These are phyloP conservation scores for Penicillium bialowiezense DNA, from an alignment of 495 filamentous ascomycete species.

Conservation along the genomic window DNA sequence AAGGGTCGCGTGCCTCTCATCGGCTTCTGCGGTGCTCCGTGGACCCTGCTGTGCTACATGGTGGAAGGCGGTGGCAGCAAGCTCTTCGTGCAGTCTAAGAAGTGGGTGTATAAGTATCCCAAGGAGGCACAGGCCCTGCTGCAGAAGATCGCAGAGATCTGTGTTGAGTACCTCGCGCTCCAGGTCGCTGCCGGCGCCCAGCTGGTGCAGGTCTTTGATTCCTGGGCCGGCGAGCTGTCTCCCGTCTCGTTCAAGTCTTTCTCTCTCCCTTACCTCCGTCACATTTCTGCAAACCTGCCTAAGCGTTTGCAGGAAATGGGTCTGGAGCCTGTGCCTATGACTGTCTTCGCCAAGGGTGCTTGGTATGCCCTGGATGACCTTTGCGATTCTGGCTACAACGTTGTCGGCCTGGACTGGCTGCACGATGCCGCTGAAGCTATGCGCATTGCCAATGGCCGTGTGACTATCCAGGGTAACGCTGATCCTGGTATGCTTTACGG, in stretches of 20 bases:
- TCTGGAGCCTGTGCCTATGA: slow-evolving; percentile 86
- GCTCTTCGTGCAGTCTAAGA: slow-evolving; percentile 86
- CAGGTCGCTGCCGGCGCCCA: slow-evolving; percentile 90
- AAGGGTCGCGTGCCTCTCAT: slow-evolving; percentile 85
- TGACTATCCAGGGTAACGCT: slow-evolving; percentile 90
- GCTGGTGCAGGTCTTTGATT: slow-evolving; percentile 97
- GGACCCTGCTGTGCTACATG: slow-evolving; percentile 98
- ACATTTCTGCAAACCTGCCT: slow-evolving; percentile 79
- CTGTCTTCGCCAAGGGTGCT: slow-evolving; percentile 99
- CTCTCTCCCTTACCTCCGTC: slow-evolving; percentile 78
- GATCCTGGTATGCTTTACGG: slow-evolving; percentile 94
- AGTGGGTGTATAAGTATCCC: slow-evolving; percentile 90
- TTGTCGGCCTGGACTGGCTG: slow-evolving; percentile 92
- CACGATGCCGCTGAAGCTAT: slow-evolving; percentile 85
- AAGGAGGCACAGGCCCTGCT: slow-evolving; percentile 75
- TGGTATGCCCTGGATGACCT: slow-evolving; percentile 91
- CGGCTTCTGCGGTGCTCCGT: slow-evolving; percentile 97
- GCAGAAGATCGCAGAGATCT: slow-evolving; percentile 87
- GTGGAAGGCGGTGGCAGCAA: slow-evolving; percentile 95
- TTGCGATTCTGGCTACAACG: slow-evolving; percentile 86
- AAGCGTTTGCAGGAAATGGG: slow-evolving; percentile 66
- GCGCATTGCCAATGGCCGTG: slow-evolving; percentile 67
- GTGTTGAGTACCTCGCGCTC: slow-evolving; percentile 87
- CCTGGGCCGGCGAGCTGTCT: slow-evolving; percentile 92
- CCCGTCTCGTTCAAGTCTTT: slow-evolving; percentile 78